Base-by-base conservation (phyloP, 352 stramenopile genomes). In the Phytophthora pistaciae region DNA sequence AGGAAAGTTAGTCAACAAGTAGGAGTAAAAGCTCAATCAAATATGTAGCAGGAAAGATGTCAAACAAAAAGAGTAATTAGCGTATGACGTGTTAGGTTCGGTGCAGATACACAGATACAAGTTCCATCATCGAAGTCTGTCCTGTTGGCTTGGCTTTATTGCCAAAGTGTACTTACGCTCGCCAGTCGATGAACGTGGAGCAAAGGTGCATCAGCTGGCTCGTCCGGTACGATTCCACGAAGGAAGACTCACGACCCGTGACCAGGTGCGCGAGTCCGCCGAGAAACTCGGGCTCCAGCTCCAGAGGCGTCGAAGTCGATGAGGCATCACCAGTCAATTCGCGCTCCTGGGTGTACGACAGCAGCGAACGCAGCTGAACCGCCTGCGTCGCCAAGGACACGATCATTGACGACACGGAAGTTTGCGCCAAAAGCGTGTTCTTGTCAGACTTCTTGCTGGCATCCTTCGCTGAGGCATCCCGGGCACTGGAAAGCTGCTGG, bases 181-280 rank as follows among this genome's bases (percentile, higher is more conserved):
- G 80, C 82, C 82, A 90, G 65, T 88, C 80, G 44, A 90, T 83
- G 49, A 88, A 90, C 49, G 80, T 84, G 38, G 80, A 83, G 71
- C 82, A 90, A 50, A 90, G 64, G 20, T 79, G 75, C 66, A 87
- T 80, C 53, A 90, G 61, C 44, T 90, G 82, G 46, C 60, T 85
- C n/a, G 76, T 78, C 36, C 80, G 75, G 58, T 83, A 90, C 50
- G 78, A 83, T 60, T 90, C 82, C 50, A 90, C 82, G 33, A 88
- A 90, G 56, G 72, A 77, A 44, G 75, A 85, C 33, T 88, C 80
- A 29, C 72, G 78, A 18, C 76, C 78, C 21, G 57, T 83, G 36
- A 75, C 79, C n/a, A 90, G 42, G 29, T 76, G 78, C 38, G 80
- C 68, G 25, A 88, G 65, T 0, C 67, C 64, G 18, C 59, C 52